Base-by-base conservation (phyloP, 2,329 filamentous ascomycete species). In the Microthyrium microscopicum region DNA sequence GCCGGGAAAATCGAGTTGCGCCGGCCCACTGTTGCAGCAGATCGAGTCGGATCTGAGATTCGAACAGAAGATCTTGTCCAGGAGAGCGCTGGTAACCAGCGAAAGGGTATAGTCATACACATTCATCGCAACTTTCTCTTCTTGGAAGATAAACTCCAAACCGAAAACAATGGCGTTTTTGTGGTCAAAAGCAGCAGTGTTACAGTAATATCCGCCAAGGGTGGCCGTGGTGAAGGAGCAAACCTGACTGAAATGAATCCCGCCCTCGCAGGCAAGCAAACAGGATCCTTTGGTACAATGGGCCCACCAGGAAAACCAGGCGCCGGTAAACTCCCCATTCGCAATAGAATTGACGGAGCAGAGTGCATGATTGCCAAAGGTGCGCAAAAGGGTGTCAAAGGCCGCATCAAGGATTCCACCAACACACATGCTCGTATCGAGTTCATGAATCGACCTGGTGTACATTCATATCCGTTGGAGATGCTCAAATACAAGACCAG, bases 121-220 rank as follows among this genome's bases (percentile, higher is more conserved):
- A 85, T 98, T 36, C 77, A 95, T 54, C 76, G 89, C 32, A 83
- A 82, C n/a, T 92, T 75, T 50, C 70, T 94, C 13, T 98, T 92
- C 60, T 62, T 91, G 35, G 81, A 91, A 49, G 92, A 81, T 50
- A 76, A 85, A 40, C 70, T 79, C 28, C 75, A 76, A 34, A 78
- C 74, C 27, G 84, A 95, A 50, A 92, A 94, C 48, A 77, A 82
- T 1, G 76, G 89, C 41, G 76, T 95, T 7, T 92, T 91, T 45
- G 87, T 95, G 21, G 77, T 80, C 12, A 75, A 85, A 40, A 78
- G 82, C 27, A 77, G 70, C 46, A 91, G 84, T 49, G 80, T 98
- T 39, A 76, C 77, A 32, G 93, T 85, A 1, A 73, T 94, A 22
- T 84, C 85, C n/a, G 85, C 87, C 26, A 94, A 94, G 60, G 87